phyloP scores from a whole-genome alignment of 2,329 filamentous ascomycete species.

The Hysterium pulicare region DNA sequence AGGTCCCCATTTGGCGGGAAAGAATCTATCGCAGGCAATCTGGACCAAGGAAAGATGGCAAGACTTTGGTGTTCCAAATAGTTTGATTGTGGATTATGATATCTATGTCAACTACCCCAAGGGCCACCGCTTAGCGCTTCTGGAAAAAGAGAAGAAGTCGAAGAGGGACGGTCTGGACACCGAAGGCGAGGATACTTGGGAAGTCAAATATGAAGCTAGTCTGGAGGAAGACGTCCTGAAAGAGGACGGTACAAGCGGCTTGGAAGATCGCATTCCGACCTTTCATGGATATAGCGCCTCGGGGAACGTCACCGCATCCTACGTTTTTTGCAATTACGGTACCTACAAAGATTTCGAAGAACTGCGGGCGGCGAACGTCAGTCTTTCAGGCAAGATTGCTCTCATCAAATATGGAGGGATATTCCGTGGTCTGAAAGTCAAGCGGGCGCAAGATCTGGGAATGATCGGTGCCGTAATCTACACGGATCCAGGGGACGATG shows the following conservation, averaged over 20 bases:
- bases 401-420: constrained; percentile 80
- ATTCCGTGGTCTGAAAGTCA: constrained; percentile 89
- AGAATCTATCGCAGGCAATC: constrained; percentile 50
- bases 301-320: constrained; percentile 84
- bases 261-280: constrained; percentile 72
- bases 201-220: constrained; percentile 72
- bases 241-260: constrained; percentile 74
- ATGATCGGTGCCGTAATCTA: constrained; percentile 85
- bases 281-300: constrained; percentile 95
- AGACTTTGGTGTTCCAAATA: constrained; percentile 46
- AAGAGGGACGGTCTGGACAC: constrained; percentile 41
- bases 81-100: constrained; percentile 48
- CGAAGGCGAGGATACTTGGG: constrained; percentile 46
- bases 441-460: constrained; percentile 84
- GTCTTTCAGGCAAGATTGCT: constrained; percentile 79
- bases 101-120: constrained; percentile 52
- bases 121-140: constrained; percentile 44
- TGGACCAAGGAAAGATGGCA: constrained; percentile 51
- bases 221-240: constrained; percentile 81
- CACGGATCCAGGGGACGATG: constrained; percentile 86
- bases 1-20: constrained; percentile 50
- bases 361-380: constrained; percentile 69
- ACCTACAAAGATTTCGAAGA: constrained; percentile 84
- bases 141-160: constrained; percentile 58
- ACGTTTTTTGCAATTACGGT: constrained; percentile 89